Conservation (phyloP, 805 yeast genomes). For the Lipomyces mesembrius region DNA sequence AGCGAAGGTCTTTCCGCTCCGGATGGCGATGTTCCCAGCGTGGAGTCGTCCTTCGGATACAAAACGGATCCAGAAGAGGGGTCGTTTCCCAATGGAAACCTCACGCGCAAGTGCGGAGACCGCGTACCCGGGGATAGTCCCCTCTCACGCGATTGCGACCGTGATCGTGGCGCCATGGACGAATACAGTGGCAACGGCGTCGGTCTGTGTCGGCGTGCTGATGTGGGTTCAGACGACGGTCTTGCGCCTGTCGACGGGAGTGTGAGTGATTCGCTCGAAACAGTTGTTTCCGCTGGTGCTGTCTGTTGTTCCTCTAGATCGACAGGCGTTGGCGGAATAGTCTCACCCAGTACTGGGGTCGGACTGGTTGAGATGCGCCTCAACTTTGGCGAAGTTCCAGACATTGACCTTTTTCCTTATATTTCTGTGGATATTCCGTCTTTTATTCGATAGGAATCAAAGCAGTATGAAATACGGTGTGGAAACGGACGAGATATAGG, state of each 20-base stretch:
- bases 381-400: background rate
- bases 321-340: constrained; percentile 21
- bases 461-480: background rate
- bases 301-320: background rate
- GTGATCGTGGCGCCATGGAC: constrained; percentile 34
- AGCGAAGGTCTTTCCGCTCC: background rate
- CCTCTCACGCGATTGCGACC: constrained; percentile 31
- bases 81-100: constrained; percentile 42
- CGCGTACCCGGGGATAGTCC: constrained; percentile 30
- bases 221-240: constrained; percentile 7
- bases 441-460: background rate
- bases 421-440: background rate
- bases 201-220: constrained; percentile 26
- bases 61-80: constrained; percentile 37
- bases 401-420: background rate
- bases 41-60: constrained; percentile 35
- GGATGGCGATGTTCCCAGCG: background rate
- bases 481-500: too few relatives aligned
- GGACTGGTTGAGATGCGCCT: background rate
- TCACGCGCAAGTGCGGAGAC: constrained; percentile 34
- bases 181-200: constrained; percentile 31
- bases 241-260: constrained; percentile 3
- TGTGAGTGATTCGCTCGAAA: background rate
- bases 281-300: background rate
- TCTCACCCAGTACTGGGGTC: constrained; percentile 7